Evolutionary conservation across 2,329 filamentous ascomycete species (phyloP).

Genomic region (Neonectria coccinea): DNA sequence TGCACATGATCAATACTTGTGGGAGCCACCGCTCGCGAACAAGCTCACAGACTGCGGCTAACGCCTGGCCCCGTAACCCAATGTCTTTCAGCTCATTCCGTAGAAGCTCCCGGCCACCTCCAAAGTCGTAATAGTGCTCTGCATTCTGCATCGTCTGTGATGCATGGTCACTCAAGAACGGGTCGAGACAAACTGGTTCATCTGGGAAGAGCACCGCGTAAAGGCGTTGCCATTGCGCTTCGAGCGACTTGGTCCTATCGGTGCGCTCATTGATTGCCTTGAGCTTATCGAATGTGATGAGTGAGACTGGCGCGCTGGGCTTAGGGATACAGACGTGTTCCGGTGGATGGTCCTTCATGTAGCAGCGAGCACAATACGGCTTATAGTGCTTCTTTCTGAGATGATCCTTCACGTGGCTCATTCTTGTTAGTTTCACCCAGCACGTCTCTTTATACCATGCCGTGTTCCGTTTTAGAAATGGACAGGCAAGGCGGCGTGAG

Average conservation of each 20-base stretch:
- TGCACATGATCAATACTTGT: too few relatives aligned
- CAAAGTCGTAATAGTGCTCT: too few relatives aligned
- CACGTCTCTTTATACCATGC: rapidly evolving
- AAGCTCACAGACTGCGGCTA: too few relatives aligned
- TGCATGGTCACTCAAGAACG: not conserved
- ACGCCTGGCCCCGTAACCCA: too few relatives aligned
- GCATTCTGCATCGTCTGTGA: not conserved
- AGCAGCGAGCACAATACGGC: not conserved
- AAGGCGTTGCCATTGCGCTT: not conserved
- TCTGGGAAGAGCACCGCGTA: not conserved
- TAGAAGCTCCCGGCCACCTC: not conserved
- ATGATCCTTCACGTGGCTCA: conserved; percentile 1
- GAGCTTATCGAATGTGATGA: not conserved
- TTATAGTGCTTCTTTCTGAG: not conserved
- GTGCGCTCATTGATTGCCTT: not conserved
- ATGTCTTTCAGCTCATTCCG: not conserved
- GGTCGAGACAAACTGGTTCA: not conserved
- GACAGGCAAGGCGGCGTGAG: conserved; percentile 7
- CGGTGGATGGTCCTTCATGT: too few relatives aligned
- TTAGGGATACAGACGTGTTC: not conserved
- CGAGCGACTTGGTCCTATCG: not conserved
- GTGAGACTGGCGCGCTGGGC: not conserved
- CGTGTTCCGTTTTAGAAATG: conserved; percentile 11
- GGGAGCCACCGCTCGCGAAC: not conserved
- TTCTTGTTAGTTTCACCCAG: not conserved